phyloP scores from a whole-genome alignment of 2,329 filamentous ascomycete species.

The Beauveria australis region DNA sequence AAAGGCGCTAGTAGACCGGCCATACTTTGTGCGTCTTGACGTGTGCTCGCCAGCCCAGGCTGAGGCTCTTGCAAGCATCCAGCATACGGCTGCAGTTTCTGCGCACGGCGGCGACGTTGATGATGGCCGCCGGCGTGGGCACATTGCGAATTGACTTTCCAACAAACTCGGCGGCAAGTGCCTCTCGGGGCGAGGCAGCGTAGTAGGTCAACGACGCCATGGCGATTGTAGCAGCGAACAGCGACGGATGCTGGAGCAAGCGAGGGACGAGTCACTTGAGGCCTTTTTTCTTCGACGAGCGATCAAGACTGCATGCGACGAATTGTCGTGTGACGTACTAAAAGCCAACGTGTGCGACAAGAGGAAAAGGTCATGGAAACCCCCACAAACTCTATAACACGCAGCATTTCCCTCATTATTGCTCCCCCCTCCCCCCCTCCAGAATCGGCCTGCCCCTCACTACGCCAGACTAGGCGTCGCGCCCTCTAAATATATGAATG shows the following conservation, averaged over 20 bases:
- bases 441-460: not conserved
- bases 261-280: not conserved
- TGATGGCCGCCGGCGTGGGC: slow-evolving; percentile 56
- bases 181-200: slow-evolving; percentile 18
- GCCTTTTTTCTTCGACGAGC: not conserved
- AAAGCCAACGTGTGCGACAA: not conserved
- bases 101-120: slow-evolving; percentile 59
- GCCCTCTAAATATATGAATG: not conserved
- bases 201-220: slow-evolving; percentile 19
- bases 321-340: not conserved
- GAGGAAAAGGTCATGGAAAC: not conserved
- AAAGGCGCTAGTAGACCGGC: too few species aligned
- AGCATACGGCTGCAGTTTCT: slow-evolving; percentile 68
- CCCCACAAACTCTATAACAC: not conserved
- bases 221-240: not conserved
- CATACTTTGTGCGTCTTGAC: slow-evolving; percentile 76
- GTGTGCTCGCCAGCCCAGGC: slow-evolving; percentile 64
- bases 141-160: slow-evolving; percentile 53
- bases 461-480: not conserved
- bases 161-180: slow-evolving; percentile 27
- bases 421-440: not conserved
- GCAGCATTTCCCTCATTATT: not conserved
- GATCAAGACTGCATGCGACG: not conserved
- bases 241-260: not conserved
- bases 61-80: slow-evolving; percentile 47